These are phyloP conservation scores for Dactylorhiza incarnata DNA, from an alignment of 106 monocot species.

Conservation along the genomic window DNA sequence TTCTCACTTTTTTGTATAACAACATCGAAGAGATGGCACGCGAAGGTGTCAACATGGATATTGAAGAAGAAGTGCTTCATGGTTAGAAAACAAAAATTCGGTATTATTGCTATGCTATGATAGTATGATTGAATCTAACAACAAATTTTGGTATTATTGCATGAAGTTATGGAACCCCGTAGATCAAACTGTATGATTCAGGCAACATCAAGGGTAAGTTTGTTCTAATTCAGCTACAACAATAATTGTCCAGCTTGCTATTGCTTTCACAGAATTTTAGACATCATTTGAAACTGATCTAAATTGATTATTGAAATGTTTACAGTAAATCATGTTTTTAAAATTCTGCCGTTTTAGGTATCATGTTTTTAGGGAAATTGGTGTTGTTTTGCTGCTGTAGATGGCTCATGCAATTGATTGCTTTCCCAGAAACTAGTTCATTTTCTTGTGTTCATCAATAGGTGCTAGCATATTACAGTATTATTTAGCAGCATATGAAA, in stretches of 20 bases:
- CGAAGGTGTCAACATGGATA: slow-evolving; percentile 83
- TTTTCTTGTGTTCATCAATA: too few species aligned
- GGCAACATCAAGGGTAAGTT: slow-evolving; percentile 83
- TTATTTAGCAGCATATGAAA: too few species aligned
- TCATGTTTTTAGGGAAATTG: too few species aligned
- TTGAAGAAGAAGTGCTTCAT: slow-evolving; percentile 75
- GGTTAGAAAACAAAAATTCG: slow-evolving; percentile 29
- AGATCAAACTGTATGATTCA: slow-evolving; percentile 90
- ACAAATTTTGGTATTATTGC: too few species aligned
- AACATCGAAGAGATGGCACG: slow-evolving; percentile 96
- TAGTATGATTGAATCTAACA: too few species aligned
- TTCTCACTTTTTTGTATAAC: too few species aligned
- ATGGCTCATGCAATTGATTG: too few species aligned
- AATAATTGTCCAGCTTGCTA: neutral
- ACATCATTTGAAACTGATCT: neutral
- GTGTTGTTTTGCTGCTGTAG: too few species aligned
- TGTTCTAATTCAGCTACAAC: neutral
- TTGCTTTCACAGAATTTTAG: neutral
- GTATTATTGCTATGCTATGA: neutral
- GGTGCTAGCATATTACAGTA: too few species aligned
- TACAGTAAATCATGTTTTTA: neutral
- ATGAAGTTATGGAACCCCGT: slow-evolving; percentile 56
- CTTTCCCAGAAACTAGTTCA: too few species aligned
- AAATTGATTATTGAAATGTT: neutral
- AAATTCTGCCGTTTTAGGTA: too few species aligned